Evolutionary conservation across 1,284 basidiomycete genomes (phyloP).

Genomic region (Ganoderma multipileum): DNA sequence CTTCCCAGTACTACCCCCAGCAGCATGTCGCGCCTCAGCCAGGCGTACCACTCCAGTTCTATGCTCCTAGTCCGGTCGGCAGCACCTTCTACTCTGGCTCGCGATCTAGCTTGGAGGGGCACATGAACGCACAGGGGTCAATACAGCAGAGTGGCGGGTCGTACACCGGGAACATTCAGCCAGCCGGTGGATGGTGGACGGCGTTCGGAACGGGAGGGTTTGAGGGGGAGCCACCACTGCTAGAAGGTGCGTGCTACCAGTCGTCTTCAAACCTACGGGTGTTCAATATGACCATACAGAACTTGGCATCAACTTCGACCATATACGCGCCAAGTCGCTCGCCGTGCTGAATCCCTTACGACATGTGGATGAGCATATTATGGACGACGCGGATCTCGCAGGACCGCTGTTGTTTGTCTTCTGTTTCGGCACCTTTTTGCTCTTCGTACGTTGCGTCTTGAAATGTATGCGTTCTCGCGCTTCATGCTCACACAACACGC

Average conservation of each 20-base stretch:
- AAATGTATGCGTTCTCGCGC: not conserved
- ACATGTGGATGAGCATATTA: slow-evolving; percentile 91
- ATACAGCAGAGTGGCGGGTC: slow-evolving; percentile 51
- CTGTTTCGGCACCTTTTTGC: slow-evolving; percentile 90
- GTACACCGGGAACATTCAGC: slow-evolving; percentile 77
- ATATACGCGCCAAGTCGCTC: slow-evolving; percentile 93
- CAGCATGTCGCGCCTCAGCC: slow-evolving; percentile 46
- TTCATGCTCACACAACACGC: not conserved
- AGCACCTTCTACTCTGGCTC: slow-evolving; percentile 71
- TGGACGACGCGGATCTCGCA: slow-evolving; percentile 99
- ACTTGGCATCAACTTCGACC: slow-evolving; percentile 96
- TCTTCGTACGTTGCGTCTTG: slow-evolving; percentile 72
- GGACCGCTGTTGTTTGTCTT: slow-evolving; percentile 96
- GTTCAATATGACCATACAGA: slow-evolving; percentile 58
- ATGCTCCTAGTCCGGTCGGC: slow-evolving; percentile 59
- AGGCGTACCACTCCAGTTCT: slow-evolving; percentile 77
- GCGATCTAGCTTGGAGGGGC: slow-evolving; percentile 76
- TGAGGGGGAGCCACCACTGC: slow-evolving; percentile 91
- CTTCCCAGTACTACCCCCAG: slow-evolving; percentile 66
- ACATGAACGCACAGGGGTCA: slow-evolving; percentile 62
- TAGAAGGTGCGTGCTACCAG: slow-evolving; percentile 72
- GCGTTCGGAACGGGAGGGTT: slow-evolving; percentile 96
- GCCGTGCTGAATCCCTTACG: slow-evolving; percentile 95
- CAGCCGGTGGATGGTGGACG: slow-evolving; percentile 86
- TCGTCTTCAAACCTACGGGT: not conserved